These are phyloP conservation scores for Pestalotiopsis sp. DNA, from an alignment of 2,329 filamentous ascomycete species.

Conservation along the genomic window DNA sequence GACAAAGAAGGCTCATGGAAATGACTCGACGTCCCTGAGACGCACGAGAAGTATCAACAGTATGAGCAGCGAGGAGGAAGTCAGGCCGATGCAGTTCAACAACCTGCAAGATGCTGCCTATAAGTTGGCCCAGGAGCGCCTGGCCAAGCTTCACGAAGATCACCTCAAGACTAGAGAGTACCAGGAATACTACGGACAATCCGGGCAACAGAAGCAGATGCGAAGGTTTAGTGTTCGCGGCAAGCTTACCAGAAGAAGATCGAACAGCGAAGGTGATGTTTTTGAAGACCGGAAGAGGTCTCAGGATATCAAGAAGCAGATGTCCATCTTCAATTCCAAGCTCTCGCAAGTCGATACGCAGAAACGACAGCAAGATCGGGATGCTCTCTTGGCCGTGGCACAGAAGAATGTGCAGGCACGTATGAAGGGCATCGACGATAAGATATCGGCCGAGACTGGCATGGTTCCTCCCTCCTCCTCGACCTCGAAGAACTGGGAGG, in stretches of 20 bases:
- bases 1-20: slow-evolving; percentile 42
- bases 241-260: slow-evolving; percentile 64
- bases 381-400: slow-evolving; percentile 74
- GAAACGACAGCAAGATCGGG: slow-evolving; percentile 76
- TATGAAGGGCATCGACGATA: slow-evolving; percentile 80
- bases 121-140: slow-evolving; percentile 79
- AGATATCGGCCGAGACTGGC: slow-evolving; percentile 76
- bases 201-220: slow-evolving; percentile 45
- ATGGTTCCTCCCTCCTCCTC: slow-evolving; percentile 69
- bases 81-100: slow-evolving; percentile 56
- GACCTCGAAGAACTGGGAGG: slow-evolving; percentile 77
- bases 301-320: slow-evolving; percentile 74
- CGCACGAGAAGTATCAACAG: slow-evolving; percentile 33
- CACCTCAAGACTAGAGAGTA: slow-evolving; percentile 64
- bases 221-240: slow-evolving; percentile 54
- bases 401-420: slow-evolving; percentile 83
- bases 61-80: slow-evolving; percentile 37
- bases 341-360: slow-evolving; percentile 70
- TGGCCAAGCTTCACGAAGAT: slow-evolving; percentile 79
- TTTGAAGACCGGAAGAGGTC: slow-evolving; percentile 70
- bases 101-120: slow-evolving; percentile 86
- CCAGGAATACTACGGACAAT: slow-evolving; percentile 73
- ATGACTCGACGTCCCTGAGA: slow-evolving; percentile 29
- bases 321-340: slow-evolving; percentile 74
- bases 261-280: slow-evolving; percentile 67